These are phyloP conservation scores for Dissoconium aciculare DNA, from an alignment of 2,329 filamentous ascomycete species.

Conservation along the genomic window DNA sequence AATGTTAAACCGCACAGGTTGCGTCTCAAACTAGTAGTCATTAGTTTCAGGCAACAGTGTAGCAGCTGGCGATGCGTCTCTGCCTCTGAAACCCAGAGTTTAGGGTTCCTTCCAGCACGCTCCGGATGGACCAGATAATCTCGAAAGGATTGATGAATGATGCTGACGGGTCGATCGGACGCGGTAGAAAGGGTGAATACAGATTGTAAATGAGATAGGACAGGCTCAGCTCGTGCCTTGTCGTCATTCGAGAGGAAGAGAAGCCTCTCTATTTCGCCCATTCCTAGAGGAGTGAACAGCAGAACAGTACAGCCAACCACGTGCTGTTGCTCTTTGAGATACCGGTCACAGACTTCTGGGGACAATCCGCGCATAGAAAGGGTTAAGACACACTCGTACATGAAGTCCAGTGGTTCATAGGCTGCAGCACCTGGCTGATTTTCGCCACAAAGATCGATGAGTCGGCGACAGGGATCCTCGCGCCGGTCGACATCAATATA, in stretches of 20 bases:
- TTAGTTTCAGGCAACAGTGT: slow-evolving; percentile 1
- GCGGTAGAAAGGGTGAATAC: not conserved
- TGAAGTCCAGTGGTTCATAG: not conserved
- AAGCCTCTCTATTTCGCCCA: slow-evolving; percentile 1
- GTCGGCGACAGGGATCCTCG: slow-evolving; percentile 1
- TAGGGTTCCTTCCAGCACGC: slow-evolving; percentile 1
- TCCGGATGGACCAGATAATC: slow-evolving; percentile 1
- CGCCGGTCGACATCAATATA: slow-evolving; percentile 1
- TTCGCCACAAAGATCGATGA: not conserved
- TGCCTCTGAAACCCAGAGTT: slow-evolving; percentile 1
- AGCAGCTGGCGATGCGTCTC: not conserved
- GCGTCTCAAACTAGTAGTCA: not conserved
- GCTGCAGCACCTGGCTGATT: slow-evolving; percentile 1
- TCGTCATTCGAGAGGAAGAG: slow-evolving; percentile 1
- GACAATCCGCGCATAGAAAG: not conserved
- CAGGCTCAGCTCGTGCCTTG: slow-evolving; percentile 1
- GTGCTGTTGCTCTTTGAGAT: slow-evolving; percentile 1
- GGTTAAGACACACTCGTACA: slow-evolving; percentile 1
- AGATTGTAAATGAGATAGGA: not conserved
- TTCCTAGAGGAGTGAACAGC: slow-evolving; percentile 1
- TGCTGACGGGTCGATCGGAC: slow-evolving; percentile 1
- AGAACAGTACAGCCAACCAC: slow-evolving; percentile 1
- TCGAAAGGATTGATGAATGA: slow-evolving; percentile 1
- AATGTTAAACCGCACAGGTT: slow-evolving; percentile 1
- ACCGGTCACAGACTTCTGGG: slow-evolving; percentile 1